These are phyloP conservation scores for Bidens hawaiensis DNA, from an alignment of 140 eudicot species.

Conservation along the genomic window DNA sequence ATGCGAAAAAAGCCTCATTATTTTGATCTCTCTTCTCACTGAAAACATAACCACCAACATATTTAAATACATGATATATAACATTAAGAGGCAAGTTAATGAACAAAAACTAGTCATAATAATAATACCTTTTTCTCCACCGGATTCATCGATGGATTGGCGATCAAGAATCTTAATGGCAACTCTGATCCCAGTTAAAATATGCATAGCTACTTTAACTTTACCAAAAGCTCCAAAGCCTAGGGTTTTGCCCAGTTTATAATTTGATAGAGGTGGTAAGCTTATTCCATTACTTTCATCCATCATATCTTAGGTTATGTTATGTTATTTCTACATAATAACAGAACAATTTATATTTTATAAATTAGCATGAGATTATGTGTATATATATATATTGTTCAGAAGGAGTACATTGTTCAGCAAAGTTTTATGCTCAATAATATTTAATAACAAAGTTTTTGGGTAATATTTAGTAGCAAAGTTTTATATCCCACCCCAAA, in stretches of 20 bases:
- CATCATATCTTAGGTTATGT: no score
- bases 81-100: background rate
- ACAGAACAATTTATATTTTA: no score
- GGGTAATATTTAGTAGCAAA: no score
- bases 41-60: conserved; percentile 9
- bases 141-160: conserved; percentile 29
- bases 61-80: background rate
- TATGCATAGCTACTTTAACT: conserved; percentile 53
- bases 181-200: conserved; percentile 43
- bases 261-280: conserved; percentile 37
- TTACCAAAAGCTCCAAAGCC: conserved; percentile 55
- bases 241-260: conserved; percentile 45
- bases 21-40: conserved; percentile 51
- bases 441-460: no score
- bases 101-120: background rate
- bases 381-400: no score
- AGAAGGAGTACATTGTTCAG: no score
- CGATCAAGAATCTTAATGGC: conserved; percentile 55
- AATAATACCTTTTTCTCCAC: conserved; percentile 46
- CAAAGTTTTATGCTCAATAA: no score
- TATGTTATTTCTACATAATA: background rate
- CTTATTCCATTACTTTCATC: conserved; percentile 39
- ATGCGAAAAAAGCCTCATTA: conserved; percentile 56
- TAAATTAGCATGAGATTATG: no score
- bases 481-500: no score